Conservation (phyloP, 805 yeast genomes). For the Torulaspora maleeae region DNA sequence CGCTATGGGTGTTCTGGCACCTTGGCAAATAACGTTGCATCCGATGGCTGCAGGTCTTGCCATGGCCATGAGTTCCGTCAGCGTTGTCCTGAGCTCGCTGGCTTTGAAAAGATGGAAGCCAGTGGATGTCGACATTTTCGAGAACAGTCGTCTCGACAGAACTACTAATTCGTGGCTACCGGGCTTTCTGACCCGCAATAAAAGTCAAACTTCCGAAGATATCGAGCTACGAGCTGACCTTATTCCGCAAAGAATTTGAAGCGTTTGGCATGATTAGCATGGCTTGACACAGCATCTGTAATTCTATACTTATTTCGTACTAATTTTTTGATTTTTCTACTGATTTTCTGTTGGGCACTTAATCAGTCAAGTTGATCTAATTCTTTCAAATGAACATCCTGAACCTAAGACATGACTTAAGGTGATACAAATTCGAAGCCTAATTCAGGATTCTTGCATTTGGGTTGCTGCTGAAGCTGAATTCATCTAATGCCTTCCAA, state of each 20-base stretch:
- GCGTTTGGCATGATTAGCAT: not conserved
- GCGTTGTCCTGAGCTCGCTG: conserved; percentile 80
- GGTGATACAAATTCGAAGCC: no score
- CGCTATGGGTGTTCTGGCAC: conserved; percentile 88
- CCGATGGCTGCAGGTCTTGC: conserved; percentile 89
- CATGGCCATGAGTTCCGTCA: conserved; percentile 89
- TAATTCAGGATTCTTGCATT: no score
- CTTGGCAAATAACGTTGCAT: conserved; percentile 69
- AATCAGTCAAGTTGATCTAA: no score
- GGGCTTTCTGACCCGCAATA: not conserved
- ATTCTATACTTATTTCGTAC: not conserved
- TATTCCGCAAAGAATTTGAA: not conserved
- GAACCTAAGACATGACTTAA: no score
- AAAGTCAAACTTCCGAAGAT: conserved; percentile 11
- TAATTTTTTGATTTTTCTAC: not conserved
- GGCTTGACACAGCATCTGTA: not conserved
- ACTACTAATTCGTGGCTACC: not conserved
- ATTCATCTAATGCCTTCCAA: not conserved
- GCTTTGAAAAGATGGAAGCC: conserved; percentile 62
- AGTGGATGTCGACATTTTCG: conserved; percentile 2
- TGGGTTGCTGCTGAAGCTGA: no score
- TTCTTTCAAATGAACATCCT: no score
- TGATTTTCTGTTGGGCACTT: not conserved
- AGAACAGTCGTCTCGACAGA: not conserved
- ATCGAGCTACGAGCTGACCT: conserved; percentile 21